A percentile compares a stretch with the other conserved stretches of the same genome.
Evolutionary conservation across 179 eudicot species (phyloP).

Genomic region (Monotropa hypopitys): DNA sequence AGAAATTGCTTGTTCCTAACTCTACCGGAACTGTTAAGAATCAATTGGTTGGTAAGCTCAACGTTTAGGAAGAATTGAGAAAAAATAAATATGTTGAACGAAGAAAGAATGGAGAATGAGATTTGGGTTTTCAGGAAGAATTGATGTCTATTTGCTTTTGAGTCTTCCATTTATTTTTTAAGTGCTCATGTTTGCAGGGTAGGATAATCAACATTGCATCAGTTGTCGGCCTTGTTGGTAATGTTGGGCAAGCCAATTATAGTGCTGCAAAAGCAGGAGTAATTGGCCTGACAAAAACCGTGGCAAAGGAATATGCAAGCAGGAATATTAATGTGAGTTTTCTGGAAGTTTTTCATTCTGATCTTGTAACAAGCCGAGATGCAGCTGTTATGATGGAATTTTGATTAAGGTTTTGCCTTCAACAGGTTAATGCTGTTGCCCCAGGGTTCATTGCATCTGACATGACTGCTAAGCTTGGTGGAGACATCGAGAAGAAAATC

Average conservation of each 20-base stretch:
- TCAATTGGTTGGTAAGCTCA: not conserved
- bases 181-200: slow-evolving; percentile 40
- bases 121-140: not conserved
- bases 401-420: not conserved
- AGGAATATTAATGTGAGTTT: slow-evolving; percentile 64
- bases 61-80: not conserved
- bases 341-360: not conserved
- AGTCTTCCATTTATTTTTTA: not conserved
- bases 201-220: slow-evolving; percentile 78
- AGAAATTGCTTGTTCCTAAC: not conserved
- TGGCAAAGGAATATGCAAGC: slow-evolving; percentile 80
- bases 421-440: slow-evolving; percentile 81
- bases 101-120: not conserved
- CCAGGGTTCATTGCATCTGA: slow-evolving; percentile 94
- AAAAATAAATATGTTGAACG: not conserved
- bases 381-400: not conserved
- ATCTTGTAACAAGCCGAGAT: not conserved
- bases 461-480: slow-evolving; percentile 84
- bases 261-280: slow-evolving; percentile 95
- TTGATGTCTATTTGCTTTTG: not conserved
- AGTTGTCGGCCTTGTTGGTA: slow-evolving; percentile 74
- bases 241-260: slow-evolving; percentile 83
- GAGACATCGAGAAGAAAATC: slow-evolving; percentile 65
- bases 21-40: not conserved
- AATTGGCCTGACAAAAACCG: slow-evolving; percentile 66